These are phyloP conservation scores for Amanita pallidorosea DNA, from an alignment of 768 basidiomycete genomes.

Conservation along the genomic window DNA sequence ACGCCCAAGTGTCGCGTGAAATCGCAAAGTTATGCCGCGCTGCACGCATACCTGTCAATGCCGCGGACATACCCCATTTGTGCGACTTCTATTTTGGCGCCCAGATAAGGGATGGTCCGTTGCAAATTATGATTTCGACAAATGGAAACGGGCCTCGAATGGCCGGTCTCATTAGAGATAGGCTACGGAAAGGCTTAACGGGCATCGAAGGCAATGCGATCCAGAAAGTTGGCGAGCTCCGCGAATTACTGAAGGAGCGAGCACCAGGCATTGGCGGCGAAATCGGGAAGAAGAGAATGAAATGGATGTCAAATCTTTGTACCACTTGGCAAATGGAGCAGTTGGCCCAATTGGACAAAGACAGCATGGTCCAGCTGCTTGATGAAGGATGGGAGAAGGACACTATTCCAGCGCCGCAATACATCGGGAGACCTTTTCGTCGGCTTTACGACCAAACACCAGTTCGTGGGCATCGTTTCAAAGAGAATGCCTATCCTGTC, in stretches of 20 bases:
- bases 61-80: constrained; percentile 88
- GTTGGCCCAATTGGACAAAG: constrained; percentile 58
- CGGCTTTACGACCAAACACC: not conserved
- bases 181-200: constrained; percentile 60
- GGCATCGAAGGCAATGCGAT: constrained; percentile 69
- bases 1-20: constrained; percentile 56
- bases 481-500: not conserved
- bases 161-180: constrained; percentile 70
- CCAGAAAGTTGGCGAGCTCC: constrained; percentile 63
- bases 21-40: constrained; percentile 65
- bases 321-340: constrained; percentile 81
- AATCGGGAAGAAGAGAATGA: constrained; percentile 73
- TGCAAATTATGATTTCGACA: constrained; percentile 95
- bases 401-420: constrained; percentile 31
- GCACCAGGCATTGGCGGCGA: constrained; percentile 79
- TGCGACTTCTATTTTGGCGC: constrained; percentile 99
- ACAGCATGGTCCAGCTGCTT: constrained; percentile 52
- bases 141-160: constrained; percentile 89
- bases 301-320: constrained; percentile 85
- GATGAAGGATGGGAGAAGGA: constrained; percentile 81
- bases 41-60: constrained; percentile 78
- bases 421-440: constrained; percentile 22
- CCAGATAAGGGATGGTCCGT: constrained; percentile 78
- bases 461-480: not conserved
- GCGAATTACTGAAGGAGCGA: constrained; percentile 61